A percentile compares a stretch with the other conserved stretches of the same genome.
phyloP scores from a whole-genome alignment of 495 filamentous ascomycete genomes.

The Pyrenopolyporus hunteri region DNA sequence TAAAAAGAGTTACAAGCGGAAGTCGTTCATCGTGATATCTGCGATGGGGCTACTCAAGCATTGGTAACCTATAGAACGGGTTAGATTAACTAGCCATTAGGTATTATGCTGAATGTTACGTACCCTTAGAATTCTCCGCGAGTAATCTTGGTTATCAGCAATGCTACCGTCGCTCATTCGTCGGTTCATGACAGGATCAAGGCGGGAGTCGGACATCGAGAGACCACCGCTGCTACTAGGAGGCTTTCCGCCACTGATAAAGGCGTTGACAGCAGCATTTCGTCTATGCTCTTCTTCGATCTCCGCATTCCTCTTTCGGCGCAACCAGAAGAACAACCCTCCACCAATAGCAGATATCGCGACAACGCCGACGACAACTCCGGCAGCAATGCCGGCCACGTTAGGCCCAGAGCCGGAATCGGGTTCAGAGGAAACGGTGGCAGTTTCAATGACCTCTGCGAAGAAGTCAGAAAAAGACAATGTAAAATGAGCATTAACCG shows the following conservation, averaged over 20 bases:
- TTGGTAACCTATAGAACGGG: conserved; percentile 57
- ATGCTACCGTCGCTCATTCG: conserved; percentile 97
- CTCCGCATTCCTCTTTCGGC: conserved; percentile 72
- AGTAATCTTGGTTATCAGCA: conserved; percentile 97
- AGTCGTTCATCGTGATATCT: conserved; percentile 55
- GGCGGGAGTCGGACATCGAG: conserved; percentile 78
- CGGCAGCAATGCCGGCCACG: conserved; percentile 79
- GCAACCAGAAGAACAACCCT: conserved; percentile 76
- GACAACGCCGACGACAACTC: conserved; percentile 85
- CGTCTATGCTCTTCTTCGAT: conserved; percentile 81
- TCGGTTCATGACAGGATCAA: conserved; percentile 88
- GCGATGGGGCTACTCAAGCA: conserved; percentile 52
- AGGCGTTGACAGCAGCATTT: conserved; percentile 71
- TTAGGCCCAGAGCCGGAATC: conserved; percentile 53
- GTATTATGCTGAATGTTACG: conserved; percentile 27
- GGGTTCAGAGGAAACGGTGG: conserved; percentile 48
- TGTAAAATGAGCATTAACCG: background rate
- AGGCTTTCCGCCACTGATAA: conserved; percentile 65
- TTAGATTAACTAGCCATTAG: conserved; percentile 34
- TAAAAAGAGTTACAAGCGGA: conserved; percentile 50
- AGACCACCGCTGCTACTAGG: conserved; percentile 60
- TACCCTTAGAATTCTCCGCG: conserved; percentile 92
- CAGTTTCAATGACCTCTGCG: conserved; percentile 23
- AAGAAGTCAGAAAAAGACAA: background rate
- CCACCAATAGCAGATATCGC: conserved; percentile 67